Conservation (phyloP, 495 filamentous ascomycete species). For the Evernia prunastri region DNA sequence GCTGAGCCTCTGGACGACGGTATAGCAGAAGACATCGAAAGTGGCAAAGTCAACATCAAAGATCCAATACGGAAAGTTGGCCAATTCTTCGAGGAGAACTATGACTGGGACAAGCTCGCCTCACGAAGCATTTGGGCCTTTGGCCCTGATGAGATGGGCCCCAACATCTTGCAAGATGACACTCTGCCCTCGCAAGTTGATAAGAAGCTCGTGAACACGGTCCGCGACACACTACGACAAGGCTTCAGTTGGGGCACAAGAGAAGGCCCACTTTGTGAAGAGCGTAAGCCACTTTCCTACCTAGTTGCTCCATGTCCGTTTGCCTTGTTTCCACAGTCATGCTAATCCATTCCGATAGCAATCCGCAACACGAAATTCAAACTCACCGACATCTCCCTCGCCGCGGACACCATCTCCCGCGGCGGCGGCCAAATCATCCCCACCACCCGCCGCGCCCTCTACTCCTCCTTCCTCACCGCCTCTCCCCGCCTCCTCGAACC, state of each 20-base stretch:
- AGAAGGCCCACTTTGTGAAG: constrained; percentile 96
- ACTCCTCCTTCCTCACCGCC: constrained; percentile 93
- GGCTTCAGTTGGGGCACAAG: constrained; percentile 93
- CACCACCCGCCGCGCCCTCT: constrained; percentile 82
- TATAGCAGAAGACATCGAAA: constrained; percentile 93
- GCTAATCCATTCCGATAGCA: constrained; percentile 41
- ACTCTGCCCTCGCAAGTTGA: constrained; percentile 85
- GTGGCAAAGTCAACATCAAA: constrained; percentile 80
- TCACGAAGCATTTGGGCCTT: constrained; percentile 97
- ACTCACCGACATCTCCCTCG: constrained; percentile 83
- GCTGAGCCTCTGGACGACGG: constrained; percentile 92
- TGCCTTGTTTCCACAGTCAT: too few species aligned
- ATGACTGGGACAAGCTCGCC: constrained; percentile 93
- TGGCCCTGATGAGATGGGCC: constrained; percentile 89
- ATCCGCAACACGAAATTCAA: constrained; percentile 96
- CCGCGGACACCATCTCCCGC: constrained; percentile 82
- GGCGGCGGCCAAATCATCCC: constrained; percentile 97
- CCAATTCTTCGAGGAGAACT: constrained; percentile 95
- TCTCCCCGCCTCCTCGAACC: constrained; percentile 95
- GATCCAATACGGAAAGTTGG: constrained; percentile 90
- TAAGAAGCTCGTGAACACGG: constrained; percentile 78
- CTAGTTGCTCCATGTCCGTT: constrained; percentile 5
- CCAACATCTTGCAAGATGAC: constrained; percentile 95
- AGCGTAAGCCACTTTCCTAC: constrained; percentile 60
- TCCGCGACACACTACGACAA: constrained; percentile 85